These are phyloP conservation scores for Balakata baccata DNA, from an alignment of 345 rosid species.

Conservation along the genomic window DNA sequence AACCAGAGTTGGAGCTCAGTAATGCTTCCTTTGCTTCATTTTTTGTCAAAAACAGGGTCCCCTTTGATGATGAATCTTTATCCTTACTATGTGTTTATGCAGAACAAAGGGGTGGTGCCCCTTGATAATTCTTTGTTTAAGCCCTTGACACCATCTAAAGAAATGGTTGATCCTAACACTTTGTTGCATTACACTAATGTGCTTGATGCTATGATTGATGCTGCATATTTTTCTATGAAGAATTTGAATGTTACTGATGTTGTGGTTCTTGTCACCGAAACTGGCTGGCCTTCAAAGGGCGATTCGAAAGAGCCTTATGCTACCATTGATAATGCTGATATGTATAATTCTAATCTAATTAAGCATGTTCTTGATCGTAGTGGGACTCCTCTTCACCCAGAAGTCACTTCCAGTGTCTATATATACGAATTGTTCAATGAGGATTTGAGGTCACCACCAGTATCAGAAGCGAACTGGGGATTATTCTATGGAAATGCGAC, in stretches of 20 bases:
- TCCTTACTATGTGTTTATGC: slow-evolving; percentile 94
- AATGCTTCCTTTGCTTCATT: slow-evolving; percentile 70
- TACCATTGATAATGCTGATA: slow-evolving; percentile 74
- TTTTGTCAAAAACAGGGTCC: slow-evolving; percentile 72
- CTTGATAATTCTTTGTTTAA: slow-evolving; percentile 79
- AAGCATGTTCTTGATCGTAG: slow-evolving; percentile 73
- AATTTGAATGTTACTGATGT: slow-evolving; percentile 79
- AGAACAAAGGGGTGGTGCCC: slow-evolving; percentile 94
- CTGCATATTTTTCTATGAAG: slow-evolving; percentile 89
- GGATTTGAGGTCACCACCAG: slow-evolving; percentile 65
- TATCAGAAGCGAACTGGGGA: slow-evolving; percentile 93
- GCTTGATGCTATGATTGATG: slow-evolving; percentile 92
- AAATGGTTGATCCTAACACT: slow-evolving; percentile 98
- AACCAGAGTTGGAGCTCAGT: slow-evolving; percentile 76
- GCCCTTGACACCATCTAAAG: slow-evolving; percentile 85
- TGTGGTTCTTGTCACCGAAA: slow-evolving; percentile 72
- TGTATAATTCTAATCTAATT: slow-evolving; percentile 83
- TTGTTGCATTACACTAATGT: slow-evolving; percentile 90
- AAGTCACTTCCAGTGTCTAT: slow-evolving; percentile 69
- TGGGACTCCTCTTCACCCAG: slow-evolving; percentile 89
- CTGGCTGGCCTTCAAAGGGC: slow-evolving; percentile 89
- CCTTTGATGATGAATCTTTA: slow-evolving; percentile 97
- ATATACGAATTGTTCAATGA: slow-evolving; percentile 91
- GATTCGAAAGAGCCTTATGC: slow-evolving; percentile 88
- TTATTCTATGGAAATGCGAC: slow-evolving; percentile 76